Conservation (phyloP, 2,329 filamentous ascomycete genomes). For the Xylariaceae sp. region DNA sequence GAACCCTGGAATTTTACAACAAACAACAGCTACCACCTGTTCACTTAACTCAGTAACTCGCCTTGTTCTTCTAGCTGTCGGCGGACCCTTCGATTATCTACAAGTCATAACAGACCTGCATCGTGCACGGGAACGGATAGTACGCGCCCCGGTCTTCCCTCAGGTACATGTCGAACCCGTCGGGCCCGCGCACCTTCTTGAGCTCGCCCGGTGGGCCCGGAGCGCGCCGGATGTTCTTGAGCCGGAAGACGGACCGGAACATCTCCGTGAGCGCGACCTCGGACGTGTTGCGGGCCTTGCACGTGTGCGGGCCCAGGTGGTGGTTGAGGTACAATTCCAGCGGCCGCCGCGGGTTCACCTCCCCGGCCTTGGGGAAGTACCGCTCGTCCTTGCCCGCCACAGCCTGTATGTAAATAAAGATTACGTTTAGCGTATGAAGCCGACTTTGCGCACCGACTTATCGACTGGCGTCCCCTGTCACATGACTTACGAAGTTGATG, state of each 20-base stretch:
- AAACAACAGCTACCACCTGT: too few species aligned
- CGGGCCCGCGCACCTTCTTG: slow-evolving; percentile 56
- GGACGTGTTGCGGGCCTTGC: slow-evolving; percentile 55
- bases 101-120: slow-evolving; percentile 30
- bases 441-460: too few species aligned
- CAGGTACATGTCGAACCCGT: slow-evolving; percentile 56
- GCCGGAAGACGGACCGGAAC: slow-evolving; percentile 59
- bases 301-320: slow-evolving; percentile 56
- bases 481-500: slow-evolving; percentile 50
- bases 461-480: too few species aligned
- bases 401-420: slow-evolving; percentile 23
- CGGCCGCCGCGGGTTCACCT: slow-evolving; percentile 58
- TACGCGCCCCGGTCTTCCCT: slow-evolving; percentile 58
- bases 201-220: slow-evolving; percentile 60
- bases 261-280: slow-evolving; percentile 61
- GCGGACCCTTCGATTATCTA: slow-evolving; percentile 4
- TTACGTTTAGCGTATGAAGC: neutral
- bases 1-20: too few species aligned
- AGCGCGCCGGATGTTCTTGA: slow-evolving; percentile 55
- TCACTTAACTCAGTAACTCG: too few species aligned
- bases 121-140: slow-evolving; percentile 39
- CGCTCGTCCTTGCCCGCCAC: slow-evolving; percentile 49
- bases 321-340: slow-evolving; percentile 61
- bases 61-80: neutral
- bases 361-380: slow-evolving; percentile 56